Base-by-base conservation (phyloP, 179 eudicot species). In the Silene vulgaris region DNA sequence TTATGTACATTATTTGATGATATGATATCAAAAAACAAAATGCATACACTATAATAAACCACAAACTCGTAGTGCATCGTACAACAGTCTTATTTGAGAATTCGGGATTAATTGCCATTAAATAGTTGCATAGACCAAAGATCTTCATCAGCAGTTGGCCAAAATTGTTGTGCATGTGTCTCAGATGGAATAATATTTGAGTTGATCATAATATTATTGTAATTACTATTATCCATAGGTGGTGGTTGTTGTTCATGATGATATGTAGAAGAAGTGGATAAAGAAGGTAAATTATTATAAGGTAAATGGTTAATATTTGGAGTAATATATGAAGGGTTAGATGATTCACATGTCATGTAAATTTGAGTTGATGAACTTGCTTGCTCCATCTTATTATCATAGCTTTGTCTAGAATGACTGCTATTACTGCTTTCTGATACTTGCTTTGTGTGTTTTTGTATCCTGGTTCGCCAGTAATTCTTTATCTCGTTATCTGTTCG, bases 401-500 rank as follows among this genome's bases (percentile, higher is more conserved):
- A 77, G 67, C 74, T 79, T 7, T 78, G 81, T 17, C 63, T 75
- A 2, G 78, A 81, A 17, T 64, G 76, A 60, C 76, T 56, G 1
- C 59, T 75, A 29, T 75, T 70, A n/a, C 70, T 71, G 29, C 63
- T 52, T 17, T 77, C 81, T 14, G 43, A 26, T 21, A 9, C 66
- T 52, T 76, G 84, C 74, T 84, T 84, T 2, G 80, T 56, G 52
- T 84, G 84, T 66, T 84, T 84, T n/a, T 84, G 86, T 35, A 84
- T 84, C 77, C 86, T 75, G 5, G 86, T 84, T 69, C 86, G 75
- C 86, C 86, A 84, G 14, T 78, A 84, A 17, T 84, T 84, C 69
- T 84, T 84, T 68, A 84, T 84, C 63, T 84, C 86, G 40, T 84
- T 84, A 35, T 84, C 86, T 9, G 86, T 84, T 75, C 86, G 76